Base-by-base conservation (phyloP, 164 flowering plant genomes). In the Nymphaea thermarum region DNA sequence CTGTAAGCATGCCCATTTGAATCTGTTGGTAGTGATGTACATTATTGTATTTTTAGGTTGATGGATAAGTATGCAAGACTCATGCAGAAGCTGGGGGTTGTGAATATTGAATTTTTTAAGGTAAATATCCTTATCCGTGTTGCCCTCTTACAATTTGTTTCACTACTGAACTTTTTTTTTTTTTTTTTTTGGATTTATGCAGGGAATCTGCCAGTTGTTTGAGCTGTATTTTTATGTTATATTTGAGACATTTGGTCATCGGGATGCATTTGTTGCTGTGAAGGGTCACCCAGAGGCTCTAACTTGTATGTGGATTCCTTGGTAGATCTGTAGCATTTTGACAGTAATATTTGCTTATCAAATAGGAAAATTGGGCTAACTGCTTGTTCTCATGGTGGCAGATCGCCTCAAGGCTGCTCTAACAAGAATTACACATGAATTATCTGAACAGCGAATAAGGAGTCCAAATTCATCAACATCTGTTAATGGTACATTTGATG, bases 21-120 rank as follows among this genome's bases (percentile, higher is more conserved):
- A 51, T 51, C 57, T 51, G 12, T 15, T 51, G 14, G 14, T 2
- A 10, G 12, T 51, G 14, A 51, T 51, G 14, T 51, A 62, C 17
- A 17, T 3, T 62, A 12, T 62, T 17, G 64, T 62, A 65, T 62
- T 17, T 65, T 68, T 70, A 89, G 92, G 85, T 83, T 83, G 66
- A 89, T 89, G 98, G 99, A 95, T 77, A 95, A 92, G 79, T 95
- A 95, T 79, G 98, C 96, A 60, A 81, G 99, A 86, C 87, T 95
- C n/a, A 92, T 95, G 96, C 99, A 90, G 82, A 95, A 90, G 76
- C 69, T 95, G 67, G 96, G 90, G 81, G 76, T 92, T 67, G 80
- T 85, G 16, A 90, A 87, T 78, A 79, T 84, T 68, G 99, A 91
- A 76, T 86, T 90, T 61, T 92, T 91, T 73, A 90, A 87, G 99